phyloP scores from a whole-genome alignment of 2,329 filamentous ascomycete species.

The Daldinia sp. region DNA sequence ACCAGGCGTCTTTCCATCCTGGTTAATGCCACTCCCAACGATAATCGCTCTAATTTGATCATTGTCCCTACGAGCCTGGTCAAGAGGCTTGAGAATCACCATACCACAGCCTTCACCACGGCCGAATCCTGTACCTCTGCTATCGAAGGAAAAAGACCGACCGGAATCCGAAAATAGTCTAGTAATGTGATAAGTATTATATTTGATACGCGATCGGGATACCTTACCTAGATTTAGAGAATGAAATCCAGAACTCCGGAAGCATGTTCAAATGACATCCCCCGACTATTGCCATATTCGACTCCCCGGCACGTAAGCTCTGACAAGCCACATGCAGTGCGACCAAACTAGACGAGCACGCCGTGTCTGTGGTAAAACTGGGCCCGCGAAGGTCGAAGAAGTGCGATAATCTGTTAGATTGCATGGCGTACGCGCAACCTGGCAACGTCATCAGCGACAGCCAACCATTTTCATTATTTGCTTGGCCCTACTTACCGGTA shows the following conservation, averaged over 20 bases:
- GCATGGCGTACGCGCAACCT: constrained; percentile 64
- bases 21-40: constrained; percentile 63
- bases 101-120: constrained; percentile 70
- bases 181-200: constrained; percentile 27
- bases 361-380: constrained; percentile 65
- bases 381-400: constrained; percentile 67
- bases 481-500: constrained; percentile 55
- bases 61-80: constrained; percentile 65
- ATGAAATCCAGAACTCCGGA: constrained; percentile 61
- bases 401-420: constrained; percentile 67
- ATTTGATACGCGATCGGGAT: constrained; percentile 43
- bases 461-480: constrained; percentile 2
- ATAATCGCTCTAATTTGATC: constrained; percentile 67
- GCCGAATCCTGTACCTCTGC: constrained; percentile 67
- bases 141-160: constrained; percentile 65
- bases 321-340: constrained; percentile 65
- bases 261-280: constrained; percentile 62
- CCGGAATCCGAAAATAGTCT: constrained; percentile 65
- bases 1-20: constrained; percentile 68
- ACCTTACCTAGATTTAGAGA: constrained; percentile 58
- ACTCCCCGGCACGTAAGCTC: constrained; percentile 61
- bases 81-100: constrained; percentile 68
- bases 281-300: constrained; percentile 60
- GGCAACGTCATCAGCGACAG: constrained; percentile 38
- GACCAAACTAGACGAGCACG: constrained; percentile 64